phyloP scores from a whole-genome alignment of 305 asterid species.

The Coffea humblotiana region DNA sequence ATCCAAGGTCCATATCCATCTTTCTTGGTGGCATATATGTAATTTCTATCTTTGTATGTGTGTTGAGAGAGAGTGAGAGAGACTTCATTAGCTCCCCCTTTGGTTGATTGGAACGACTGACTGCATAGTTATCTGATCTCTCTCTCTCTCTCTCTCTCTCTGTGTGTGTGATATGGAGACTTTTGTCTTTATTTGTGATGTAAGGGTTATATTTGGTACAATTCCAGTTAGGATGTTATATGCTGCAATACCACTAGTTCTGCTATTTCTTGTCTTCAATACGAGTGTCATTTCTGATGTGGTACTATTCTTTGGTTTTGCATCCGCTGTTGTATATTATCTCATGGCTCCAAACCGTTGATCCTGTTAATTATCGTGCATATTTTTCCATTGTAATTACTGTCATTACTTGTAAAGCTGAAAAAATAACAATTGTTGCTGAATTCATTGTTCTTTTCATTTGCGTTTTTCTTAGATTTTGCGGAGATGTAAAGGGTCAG shows the following conservation, averaged over 20 bases:
- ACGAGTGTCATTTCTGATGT: neutral
- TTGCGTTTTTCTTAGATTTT: conserved; percentile 50
- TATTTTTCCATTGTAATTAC: neutral
- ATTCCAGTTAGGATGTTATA: too few species aligned
- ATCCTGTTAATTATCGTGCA: neutral
- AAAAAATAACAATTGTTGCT: neutral
- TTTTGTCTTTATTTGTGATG: neutral
- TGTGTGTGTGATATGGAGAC: neutral
- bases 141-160: too few species aligned
- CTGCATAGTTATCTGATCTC: neutral
- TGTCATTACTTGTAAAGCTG: neutral
- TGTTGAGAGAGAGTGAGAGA: neutral
- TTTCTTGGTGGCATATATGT: neutral
- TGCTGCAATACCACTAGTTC: neutral
- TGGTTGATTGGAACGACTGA: neutral
- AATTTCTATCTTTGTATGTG: neutral
- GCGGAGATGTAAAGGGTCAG: conserved; percentile 73
- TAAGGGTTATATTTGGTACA: too few species aligned
- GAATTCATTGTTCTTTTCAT: conserved; percentile 5
- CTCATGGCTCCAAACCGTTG: neutral
- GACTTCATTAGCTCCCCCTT: neutral
- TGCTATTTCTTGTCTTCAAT: neutral
- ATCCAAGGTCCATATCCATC: neutral
- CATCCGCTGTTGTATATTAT: neutral
- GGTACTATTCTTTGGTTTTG: neutral